Evolutionary conservation across 1,284 basidiomycete genomes (phyloP).

Genomic region (Heterobasidion annosum): DNA sequence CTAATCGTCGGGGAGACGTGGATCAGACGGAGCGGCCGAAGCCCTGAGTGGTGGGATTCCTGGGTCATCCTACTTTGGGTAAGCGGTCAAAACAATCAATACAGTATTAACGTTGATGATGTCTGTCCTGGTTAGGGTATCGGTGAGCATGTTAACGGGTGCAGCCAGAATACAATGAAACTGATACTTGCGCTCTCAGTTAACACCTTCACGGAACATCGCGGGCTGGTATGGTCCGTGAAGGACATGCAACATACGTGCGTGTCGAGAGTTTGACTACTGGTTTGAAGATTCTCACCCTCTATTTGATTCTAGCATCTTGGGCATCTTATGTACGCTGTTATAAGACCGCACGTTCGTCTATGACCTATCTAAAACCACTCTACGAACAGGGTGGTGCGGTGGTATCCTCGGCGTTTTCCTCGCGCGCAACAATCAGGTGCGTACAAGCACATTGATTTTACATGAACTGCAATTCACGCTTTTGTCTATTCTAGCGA

Average conservation of each 20-base stretch:
- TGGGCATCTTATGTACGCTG: slow-evolving; percentile 32
- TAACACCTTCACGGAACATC: slow-evolving; percentile 93
- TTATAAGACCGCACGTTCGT: background rate
- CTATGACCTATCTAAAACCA: background rate
- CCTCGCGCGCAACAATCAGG: slow-evolving; percentile 75
- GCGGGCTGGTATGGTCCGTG: slow-evolving; percentile 72
- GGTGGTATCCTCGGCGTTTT: slow-evolving; percentile 87
- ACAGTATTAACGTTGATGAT: background rate
- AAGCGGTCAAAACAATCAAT: slow-evolving; percentile 17
- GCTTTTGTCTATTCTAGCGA: slow-evolving; percentile 30
- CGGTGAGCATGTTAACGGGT: slow-evolving; percentile 27
- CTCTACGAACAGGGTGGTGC: slow-evolving; percentile 65
- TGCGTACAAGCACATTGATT: slow-evolving; percentile 12
- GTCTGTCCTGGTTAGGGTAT: slow-evolving; percentile 38
- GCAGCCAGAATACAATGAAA: too few species aligned
- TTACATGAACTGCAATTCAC: background rate
- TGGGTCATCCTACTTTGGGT: slow-evolving; percentile 88
- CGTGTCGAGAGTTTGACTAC: slow-evolving; percentile 15
- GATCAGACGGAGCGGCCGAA: slow-evolving; percentile 61
- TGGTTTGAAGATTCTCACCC: background rate
- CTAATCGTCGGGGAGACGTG: slow-evolving; percentile 79
- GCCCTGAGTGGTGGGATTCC: slow-evolving; percentile 89
- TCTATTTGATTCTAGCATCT: slow-evolving; percentile 19
- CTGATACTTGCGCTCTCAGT: slow-evolving; percentile 28
- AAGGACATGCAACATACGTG: slow-evolving; percentile 95